Evolutionary conservation across 2,329 filamentous ascomycete species (phyloP), one percentile per base, ranked within the genome.

Genomic region (Aspergillus quadrilineatus): DNA sequence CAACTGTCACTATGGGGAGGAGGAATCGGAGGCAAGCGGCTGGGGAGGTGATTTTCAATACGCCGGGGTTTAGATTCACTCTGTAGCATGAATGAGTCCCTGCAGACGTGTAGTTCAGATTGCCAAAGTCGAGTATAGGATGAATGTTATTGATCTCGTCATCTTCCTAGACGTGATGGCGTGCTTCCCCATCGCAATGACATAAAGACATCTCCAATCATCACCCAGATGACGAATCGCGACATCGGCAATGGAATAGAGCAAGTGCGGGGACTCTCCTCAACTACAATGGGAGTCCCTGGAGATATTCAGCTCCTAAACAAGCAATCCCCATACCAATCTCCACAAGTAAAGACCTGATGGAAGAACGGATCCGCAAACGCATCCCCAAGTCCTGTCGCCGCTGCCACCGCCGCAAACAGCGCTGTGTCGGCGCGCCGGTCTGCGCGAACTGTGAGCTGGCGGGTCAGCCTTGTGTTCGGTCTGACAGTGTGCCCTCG

Each of bases 331-430:
- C 39, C 17, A 30, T 14, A 34, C 1, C n/a, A 8, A 26, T 6
- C 28, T 1, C 7, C 6, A 3, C 34, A 39, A 6, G 17, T 4
- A 14, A 14, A 10, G 5, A 41, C 36, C 39, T 22, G 22, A 59
- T 53, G 50, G 55, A 49, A 17, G 34, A 51, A 28, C 48, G 60
- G 14, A 59, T 63, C 28, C 62, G 63, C 26, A 67, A 64, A 32
- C 60, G 64, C 30, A 59, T 64, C 46, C 65, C 65, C 10, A 64
- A 61, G 34, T 65, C 65, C 14, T 67, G 65, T 47, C 50, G 52
- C 26, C 61, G 61, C 51, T 67, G 65, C 26, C 64, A 67, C 39
- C 63, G 63, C 4, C 65, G 63, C 12, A 67, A 66, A 48, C 65
- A 67, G 44, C 63, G 61, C 42, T 66, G 65, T 43, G 63, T 65